These are phyloP conservation scores for Fragilaria radians DNA, from an alignment of 108 stramenopile species.

Conservation along the genomic window DNA sequence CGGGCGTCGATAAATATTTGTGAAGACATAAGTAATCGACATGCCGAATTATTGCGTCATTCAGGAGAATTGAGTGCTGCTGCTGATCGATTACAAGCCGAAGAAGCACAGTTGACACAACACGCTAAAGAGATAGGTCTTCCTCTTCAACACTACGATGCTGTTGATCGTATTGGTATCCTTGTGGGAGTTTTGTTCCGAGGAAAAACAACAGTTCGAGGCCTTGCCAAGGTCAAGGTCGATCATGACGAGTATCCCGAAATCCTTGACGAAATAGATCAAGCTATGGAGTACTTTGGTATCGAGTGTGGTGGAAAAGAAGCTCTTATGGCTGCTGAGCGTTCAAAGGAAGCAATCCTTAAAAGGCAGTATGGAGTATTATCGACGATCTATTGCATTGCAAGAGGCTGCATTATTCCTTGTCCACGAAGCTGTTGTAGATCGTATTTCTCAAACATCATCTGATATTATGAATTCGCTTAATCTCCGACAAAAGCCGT, in stretches of 20 bases:
- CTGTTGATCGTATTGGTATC: constrained; percentile 67
- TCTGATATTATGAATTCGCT: constrained; percentile 55
- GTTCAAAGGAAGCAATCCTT: constrained; percentile 10
- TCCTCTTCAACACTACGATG: constrained; percentile 83
- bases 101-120: constrained; percentile 51
- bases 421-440: constrained; percentile 74
- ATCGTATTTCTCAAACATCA: constrained; percentile 66
- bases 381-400: constrained; percentile 62
- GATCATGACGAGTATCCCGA: constrained; percentile 64
- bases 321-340: constrained; percentile 20
- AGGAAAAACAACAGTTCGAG: constrained; percentile 51
- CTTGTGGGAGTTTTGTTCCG: constrained; percentile 76
- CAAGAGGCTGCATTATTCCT: constrained; percentile 79
- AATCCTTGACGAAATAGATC: constrained; percentile 66
- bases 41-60: constrained; percentile 71
- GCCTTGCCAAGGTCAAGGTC: constrained; percentile 70
- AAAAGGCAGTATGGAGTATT: constrained; percentile 74
- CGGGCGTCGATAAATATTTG: constrained; percentile 69
- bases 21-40: constrained; percentile 68
- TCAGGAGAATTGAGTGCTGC: constrained; percentile 80
- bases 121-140: constrained; percentile 80
- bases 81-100: constrained; percentile 82
- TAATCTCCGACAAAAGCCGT: constrained; percentile 44
- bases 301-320: constrained; percentile 47
- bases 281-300: constrained; percentile 73